A percentile compares a stretch with the other conserved stretches of the same genome.
These are phyloP conservation scores for Chalciporus pseudorubinellus DNA, from an alignment of 768 basidiomycete species.

Conservation along the genomic window DNA sequence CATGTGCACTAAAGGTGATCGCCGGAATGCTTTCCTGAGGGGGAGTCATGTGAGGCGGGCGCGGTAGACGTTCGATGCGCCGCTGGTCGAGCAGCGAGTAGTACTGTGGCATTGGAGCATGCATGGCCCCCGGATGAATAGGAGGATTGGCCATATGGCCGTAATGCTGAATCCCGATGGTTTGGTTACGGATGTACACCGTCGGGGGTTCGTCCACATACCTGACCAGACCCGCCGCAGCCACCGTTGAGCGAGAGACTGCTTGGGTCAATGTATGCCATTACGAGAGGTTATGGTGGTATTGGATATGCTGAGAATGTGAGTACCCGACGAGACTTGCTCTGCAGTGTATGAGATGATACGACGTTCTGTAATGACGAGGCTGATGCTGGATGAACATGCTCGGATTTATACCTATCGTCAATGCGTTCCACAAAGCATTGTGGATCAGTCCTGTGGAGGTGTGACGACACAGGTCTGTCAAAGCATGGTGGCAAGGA, in stretches of 20 bases:
- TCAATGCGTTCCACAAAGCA: neutral
- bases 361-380: neutral
- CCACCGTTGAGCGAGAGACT: slow-evolving; percentile 1
- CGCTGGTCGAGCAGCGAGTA: slow-evolving; percentile 17
- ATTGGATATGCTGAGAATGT: neutral
- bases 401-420: slow-evolving; percentile 4
- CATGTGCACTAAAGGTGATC: slow-evolving; percentile 16
- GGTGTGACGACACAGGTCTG: neutral
- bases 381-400: neutral
- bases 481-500: no score
- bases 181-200: neutral
- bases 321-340: neutral
- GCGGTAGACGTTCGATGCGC: slow-evolving; percentile 21
- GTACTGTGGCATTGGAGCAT: slow-evolving; percentile 18
- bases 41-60: slow-evolving; percentile 10
- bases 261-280: slow-evolving; percentile 10
- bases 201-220: neutral
- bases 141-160: slow-evolving; percentile 11
- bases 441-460: neutral
- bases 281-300: no score
- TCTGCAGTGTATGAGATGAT: neutral
- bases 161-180: slow-evolving; percentile 14
- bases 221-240: slow-evolving; percentile 7
- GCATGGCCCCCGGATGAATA: slow-evolving; percentile 14
- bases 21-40: slow-evolving; percentile 11